phyloP scores from a whole-genome alignment of 768 basidiomycete genomes.

The Hebeloma cylindrosporum region DNA sequence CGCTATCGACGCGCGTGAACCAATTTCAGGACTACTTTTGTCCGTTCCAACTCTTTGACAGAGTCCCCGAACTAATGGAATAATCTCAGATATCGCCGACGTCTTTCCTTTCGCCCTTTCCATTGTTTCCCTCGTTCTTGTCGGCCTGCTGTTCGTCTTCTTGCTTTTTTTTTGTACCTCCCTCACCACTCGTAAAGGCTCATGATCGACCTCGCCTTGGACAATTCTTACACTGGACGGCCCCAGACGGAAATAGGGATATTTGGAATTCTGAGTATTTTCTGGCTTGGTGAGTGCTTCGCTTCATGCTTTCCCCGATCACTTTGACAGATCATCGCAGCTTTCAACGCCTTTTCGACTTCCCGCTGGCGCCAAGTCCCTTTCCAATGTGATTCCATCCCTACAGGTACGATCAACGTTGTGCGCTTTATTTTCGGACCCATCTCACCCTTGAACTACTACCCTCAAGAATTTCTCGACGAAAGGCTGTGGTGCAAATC shows the following conservation, averaged over 20 bases:
- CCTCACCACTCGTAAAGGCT: constrained; percentile 32
- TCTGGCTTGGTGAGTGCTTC: constrained; percentile 53
- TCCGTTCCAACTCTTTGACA: constrained; percentile 27
- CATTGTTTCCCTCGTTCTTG: constrained; percentile 46
- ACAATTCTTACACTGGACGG: constrained; percentile 44
- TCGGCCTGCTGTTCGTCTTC: constrained; percentile 41
- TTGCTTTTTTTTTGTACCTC: background rate
- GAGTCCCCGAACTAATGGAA: constrained; percentile 4
- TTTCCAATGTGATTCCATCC: constrained; percentile 48
- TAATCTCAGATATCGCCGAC: constrained; percentile 50
- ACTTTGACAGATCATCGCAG: constrained; percentile 26
- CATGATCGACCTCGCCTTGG: constrained; percentile 40
- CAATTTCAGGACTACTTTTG: constrained; percentile 61
- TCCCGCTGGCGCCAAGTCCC: constrained; percentile 53
- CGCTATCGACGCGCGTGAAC: constrained; percentile 53
- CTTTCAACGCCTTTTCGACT: constrained; percentile 61
- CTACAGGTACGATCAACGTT: constrained; percentile 37
- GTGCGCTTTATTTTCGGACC: background rate
- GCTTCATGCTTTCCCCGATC: background rate
- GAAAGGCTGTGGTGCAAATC: constrained; percentile 53
- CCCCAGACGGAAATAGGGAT: constrained; percentile 49
- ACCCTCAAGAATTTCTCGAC: constrained; percentile 38
- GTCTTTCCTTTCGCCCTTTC: constrained; percentile 62
- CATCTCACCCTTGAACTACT: background rate
- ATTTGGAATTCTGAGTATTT: constrained; percentile 44